These are phyloP conservation scores for Epichloe brachyelytri DNA, from an alignment of 2,329 filamentous ascomycete species.

Conservation along the genomic window DNA sequence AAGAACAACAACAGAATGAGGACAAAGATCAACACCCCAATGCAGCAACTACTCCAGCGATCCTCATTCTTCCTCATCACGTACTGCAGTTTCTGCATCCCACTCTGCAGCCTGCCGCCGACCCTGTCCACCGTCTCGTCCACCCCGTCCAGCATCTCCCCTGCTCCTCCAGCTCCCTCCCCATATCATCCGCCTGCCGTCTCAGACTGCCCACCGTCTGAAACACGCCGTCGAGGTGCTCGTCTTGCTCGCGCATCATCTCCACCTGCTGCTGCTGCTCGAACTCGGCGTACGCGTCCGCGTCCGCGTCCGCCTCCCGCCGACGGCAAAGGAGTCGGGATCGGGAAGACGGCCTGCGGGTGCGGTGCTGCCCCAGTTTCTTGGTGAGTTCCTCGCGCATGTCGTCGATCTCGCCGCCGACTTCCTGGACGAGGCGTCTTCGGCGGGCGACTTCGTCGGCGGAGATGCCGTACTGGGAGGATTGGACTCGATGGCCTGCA, in stretches of 20 bases:
- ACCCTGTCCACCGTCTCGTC: slow-evolving; percentile 80
- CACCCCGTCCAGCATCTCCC: slow-evolving; percentile 73
- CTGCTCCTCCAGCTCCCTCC: slow-evolving; percentile 91
- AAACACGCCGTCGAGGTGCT: slow-evolving; percentile 85
- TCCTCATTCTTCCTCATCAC: slow-evolving; percentile 89
- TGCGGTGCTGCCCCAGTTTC: slow-evolving; percentile 27
- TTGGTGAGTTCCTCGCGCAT: slow-evolving; percentile 75
- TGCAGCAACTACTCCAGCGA: slow-evolving; percentile 76
- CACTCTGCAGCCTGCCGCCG: slow-evolving; percentile 69
- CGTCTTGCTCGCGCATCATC: slow-evolving; percentile 90
- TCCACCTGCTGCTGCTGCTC: slow-evolving; percentile 84
- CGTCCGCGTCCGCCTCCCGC: slow-evolving; percentile 49
- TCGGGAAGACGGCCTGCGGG: slow-evolving; percentile 33
- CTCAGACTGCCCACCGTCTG: slow-evolving; percentile 83
- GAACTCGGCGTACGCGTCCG: slow-evolving; percentile 64
- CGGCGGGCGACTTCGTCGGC: slow-evolving; percentile 70
- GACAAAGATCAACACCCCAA: slow-evolving; percentile 75
- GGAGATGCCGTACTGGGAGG: slow-evolving; percentile 75
- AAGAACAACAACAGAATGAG: slow-evolving; percentile 77
- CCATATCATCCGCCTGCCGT: slow-evolving; percentile 90
- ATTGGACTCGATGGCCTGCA: slow-evolving; percentile 75
- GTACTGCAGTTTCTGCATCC: slow-evolving; percentile 73
- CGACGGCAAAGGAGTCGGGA: slow-evolving; percentile 44
- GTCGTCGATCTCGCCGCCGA: slow-evolving; percentile 75
- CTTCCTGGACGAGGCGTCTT: slow-evolving; percentile 72